Evolutionary conservation across 345 rosid species (phyloP).

Genomic region (Viola odorata): DNA sequence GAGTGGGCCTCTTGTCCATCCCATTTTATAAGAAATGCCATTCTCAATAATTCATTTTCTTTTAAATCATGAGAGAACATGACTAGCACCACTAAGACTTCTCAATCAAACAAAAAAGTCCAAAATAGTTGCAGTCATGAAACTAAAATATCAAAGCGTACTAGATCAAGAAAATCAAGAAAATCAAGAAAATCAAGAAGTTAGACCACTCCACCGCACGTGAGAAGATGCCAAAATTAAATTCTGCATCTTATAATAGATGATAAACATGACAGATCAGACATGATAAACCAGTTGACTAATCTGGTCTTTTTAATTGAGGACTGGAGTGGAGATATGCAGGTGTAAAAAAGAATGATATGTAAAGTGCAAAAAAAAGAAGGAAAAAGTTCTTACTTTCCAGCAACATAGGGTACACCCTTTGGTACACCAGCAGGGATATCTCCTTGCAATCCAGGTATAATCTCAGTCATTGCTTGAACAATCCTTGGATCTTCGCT

Average conservation of each 20-base stretch:
- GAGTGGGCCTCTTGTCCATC: too few species aligned
- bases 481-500: conserved; percentile 73
- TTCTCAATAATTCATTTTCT: too few species aligned
- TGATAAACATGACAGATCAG: background rate
- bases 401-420: conserved; percentile 60
- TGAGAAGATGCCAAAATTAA: background rate
- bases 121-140: too few species aligned
- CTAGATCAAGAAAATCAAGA: background rate
- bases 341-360: too few species aligned
- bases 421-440: conserved; percentile 41
- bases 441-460: conserved; percentile 81
- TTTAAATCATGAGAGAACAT: too few species aligned
- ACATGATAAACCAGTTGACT: background rate
- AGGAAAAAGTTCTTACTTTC: conserved; percentile 47
- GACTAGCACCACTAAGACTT: too few species aligned
- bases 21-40: too few species aligned
- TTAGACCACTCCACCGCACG: background rate
- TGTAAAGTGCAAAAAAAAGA: background rate
- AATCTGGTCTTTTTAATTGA: background rate
- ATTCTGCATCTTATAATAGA: too few species aligned
- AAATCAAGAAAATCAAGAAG: background rate
- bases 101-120: too few species aligned
- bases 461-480: conserved; percentile 61
- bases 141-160: background rate
- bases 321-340: too few species aligned